Evolutionary conservation across 805 yeast genomes (phyloP).

Genomic region (Kuraishia molischiana): DNA sequence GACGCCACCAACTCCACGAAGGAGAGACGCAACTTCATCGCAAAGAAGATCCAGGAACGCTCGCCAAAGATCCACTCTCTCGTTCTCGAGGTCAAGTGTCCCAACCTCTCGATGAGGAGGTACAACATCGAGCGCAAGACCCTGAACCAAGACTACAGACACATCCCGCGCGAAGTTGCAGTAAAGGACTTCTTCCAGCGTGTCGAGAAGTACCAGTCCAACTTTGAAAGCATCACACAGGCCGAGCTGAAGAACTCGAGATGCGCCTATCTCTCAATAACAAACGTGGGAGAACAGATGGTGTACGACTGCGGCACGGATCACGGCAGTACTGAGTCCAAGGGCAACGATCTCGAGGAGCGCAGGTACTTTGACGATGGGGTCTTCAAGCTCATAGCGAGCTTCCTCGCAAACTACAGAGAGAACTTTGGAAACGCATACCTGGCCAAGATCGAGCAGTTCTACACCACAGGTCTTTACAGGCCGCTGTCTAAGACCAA

Average conservation of each 20-base stretch:
- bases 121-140: slow-evolving; percentile 61
- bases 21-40: slow-evolving; percentile 44
- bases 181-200: slow-evolving; percentile 52
- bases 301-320: slow-evolving; percentile 20
- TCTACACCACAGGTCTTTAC: slow-evolving; percentile 11
- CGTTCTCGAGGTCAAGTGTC: slow-evolving; percentile 51
- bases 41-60: slow-evolving; percentile 41
- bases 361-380: slow-evolving; percentile 9
- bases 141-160: slow-evolving; percentile 48
- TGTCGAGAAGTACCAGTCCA: slow-evolving; percentile 36
- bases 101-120: slow-evolving; percentile 38
- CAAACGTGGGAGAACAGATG: slow-evolving; percentile 24
- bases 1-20: slow-evolving; percentile 73
- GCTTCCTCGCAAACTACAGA: slow-evolving; percentile 24
- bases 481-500: neutral
- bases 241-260: slow-evolving; percentile 19
- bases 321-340: slow-evolving; percentile 8
- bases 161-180: slow-evolving; percentile 40
- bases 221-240: slow-evolving; percentile 25
- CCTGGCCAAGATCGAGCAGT: slow-evolving; percentile 18
- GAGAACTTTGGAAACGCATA: slow-evolving; percentile 20
- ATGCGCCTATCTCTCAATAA: slow-evolving; percentile 19
- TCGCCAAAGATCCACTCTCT: slow-evolving; percentile 43
- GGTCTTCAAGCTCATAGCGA: slow-evolving; percentile 16
- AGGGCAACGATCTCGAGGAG: neutral